Percentiles rank a stretch among this genome's conserved stretches.
phyloP scores from a whole-genome alignment of 2,329 filamentous ascomycete species.

The Plectosphaerella sp. region DNA sequence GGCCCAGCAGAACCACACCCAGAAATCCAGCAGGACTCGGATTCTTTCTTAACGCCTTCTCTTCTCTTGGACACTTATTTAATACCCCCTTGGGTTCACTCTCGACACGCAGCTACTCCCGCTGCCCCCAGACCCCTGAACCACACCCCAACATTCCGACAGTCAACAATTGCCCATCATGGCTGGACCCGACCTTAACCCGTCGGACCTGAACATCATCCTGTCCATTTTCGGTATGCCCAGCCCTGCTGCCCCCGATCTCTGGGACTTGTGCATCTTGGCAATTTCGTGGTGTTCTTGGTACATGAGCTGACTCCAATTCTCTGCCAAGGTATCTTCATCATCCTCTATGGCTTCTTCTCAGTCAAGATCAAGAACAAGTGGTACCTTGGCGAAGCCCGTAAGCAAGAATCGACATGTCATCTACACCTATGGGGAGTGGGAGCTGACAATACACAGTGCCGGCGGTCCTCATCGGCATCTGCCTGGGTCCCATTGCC shows the following conservation, averaged over 20 bases:
- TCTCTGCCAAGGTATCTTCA: constrained; percentile 35
- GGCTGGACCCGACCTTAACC: background rate
- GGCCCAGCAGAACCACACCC: background rate
- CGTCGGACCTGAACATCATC: constrained; percentile 11
- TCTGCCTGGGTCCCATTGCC: constrained; percentile 48
- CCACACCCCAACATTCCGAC: background rate
- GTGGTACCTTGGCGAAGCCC: constrained; percentile 51
- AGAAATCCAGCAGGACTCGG: constrained; percentile 4
- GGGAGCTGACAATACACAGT: constrained; percentile 29
- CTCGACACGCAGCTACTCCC: background rate
- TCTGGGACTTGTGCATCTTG: background rate
- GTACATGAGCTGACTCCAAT: background rate
- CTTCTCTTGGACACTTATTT: background rate
- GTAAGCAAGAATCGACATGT: constrained; percentile 25
- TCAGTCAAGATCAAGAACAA: constrained; percentile 47
- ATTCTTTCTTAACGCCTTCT: background rate
- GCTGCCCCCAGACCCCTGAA: background rate
- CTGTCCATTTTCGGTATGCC: constrained; percentile 13
- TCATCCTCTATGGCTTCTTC: constrained; percentile 42
- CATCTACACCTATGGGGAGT: background rate
- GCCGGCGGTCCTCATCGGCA: constrained; percentile 49
- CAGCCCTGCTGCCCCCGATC: background rate
- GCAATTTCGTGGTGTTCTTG: background rate
- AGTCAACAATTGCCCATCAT: background rate
- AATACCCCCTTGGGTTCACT: background rate